phyloP scores from a whole-genome alignment of 1,284 basidiomycete species.

The Wolfiporia cocos region DNA sequence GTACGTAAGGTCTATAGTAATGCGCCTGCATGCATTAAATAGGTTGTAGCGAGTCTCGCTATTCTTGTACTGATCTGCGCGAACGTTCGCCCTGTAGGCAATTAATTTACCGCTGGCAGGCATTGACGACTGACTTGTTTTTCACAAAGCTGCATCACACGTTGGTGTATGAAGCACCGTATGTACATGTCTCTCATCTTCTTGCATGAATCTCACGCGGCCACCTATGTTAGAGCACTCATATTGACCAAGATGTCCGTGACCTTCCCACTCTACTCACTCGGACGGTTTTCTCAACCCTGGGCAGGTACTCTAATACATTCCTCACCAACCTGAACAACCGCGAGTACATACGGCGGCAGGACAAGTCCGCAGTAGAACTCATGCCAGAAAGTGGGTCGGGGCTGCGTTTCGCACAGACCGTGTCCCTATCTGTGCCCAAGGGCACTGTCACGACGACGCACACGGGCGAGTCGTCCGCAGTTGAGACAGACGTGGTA shows the following conservation, averaged over 20 bases:
- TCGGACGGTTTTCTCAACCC: background rate
- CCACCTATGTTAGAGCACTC: background rate
- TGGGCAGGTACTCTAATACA: conserved; percentile 2
- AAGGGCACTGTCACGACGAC: background rate
- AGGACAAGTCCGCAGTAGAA: background rate
- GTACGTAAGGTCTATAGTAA: conserved; percentile 1
- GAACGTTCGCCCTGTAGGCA: conserved; percentile 1
- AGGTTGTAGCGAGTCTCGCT: conserved; percentile 1
- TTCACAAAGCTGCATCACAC: background rate
- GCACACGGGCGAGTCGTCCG: too few species aligned
- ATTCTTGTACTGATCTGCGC: conserved; percentile 3
- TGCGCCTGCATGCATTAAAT: background rate
- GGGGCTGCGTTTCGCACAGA: background rate
- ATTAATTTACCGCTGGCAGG: too few species aligned
- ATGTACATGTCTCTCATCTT: background rate
- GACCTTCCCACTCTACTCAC: background rate
- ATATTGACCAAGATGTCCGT: background rate
- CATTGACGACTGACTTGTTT: background rate
- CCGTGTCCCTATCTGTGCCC: background rate
- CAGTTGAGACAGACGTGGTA: background rate
- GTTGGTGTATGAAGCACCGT: conserved; percentile 1
- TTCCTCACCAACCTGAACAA: conserved; percentile 3
- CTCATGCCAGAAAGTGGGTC: background rate
- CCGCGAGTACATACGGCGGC: background rate
- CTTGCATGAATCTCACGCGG: too few species aligned